Percentiles rank a stretch among this genome's conserved stretches.
These are phyloP conservation scores for Anacardium occidentale DNA, from an alignment of 345 rosid genomes.

Conservation along the genomic window DNA sequence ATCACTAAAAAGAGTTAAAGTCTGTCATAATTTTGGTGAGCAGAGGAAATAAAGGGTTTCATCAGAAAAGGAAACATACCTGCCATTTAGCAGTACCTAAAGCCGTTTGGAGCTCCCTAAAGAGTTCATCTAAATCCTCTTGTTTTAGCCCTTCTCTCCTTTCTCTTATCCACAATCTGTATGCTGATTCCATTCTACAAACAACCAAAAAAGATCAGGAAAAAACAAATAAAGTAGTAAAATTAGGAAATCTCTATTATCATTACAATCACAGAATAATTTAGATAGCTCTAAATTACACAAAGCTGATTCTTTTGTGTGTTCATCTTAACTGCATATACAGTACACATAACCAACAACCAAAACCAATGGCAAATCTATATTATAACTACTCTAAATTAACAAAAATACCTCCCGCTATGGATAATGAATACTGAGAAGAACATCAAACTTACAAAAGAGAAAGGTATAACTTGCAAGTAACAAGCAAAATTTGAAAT, in stretches of 20 bases:
- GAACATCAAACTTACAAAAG: too few relatives aligned
- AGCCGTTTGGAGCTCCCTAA: conserved; percentile 75
- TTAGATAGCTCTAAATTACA: background rate
- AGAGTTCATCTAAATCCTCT: conserved; percentile 47
- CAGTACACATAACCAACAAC: background rate
- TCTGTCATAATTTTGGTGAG: background rate
- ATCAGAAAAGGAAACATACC: conserved; percentile 35
- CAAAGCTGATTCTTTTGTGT: background rate
- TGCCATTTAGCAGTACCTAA: conserved; percentile 94
- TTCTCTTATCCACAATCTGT: conserved; percentile 66
- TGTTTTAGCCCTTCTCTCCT: conserved; percentile 39
- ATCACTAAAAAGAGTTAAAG: background rate
- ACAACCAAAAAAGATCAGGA: too few relatives aligned
- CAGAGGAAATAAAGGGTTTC: background rate
- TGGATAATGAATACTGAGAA: too few relatives aligned
- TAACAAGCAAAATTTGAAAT: too few relatives aligned
- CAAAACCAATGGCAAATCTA: background rate
- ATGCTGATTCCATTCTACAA: conserved; percentile 84
- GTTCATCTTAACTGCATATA: background rate
- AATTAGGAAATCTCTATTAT: background rate
- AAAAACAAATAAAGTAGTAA: background rate
- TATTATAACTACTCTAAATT: too few relatives aligned
- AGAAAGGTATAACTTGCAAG: too few relatives aligned
- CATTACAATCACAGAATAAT: background rate
- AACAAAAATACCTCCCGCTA: too few relatives aligned